Evolutionary conservation across 2,329 filamentous ascomycete genomes (phyloP).

Genomic region (Pseudogymnoascus sp.): DNA sequence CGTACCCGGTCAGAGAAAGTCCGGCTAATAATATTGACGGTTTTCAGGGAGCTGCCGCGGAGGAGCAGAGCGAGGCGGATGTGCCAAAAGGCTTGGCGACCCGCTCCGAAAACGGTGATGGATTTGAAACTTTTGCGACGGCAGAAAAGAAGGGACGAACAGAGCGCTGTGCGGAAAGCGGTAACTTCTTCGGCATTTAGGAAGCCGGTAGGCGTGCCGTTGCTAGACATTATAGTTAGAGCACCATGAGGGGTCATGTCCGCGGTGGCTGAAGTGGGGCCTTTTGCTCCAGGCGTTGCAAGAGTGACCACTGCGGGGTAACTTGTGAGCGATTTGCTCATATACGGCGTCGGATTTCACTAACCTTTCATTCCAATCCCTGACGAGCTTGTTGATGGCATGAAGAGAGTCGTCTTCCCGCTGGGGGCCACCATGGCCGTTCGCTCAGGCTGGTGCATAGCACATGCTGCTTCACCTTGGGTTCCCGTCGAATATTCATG

Average conservation of each 20-base stretch:
- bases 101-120: conserved; percentile 77
- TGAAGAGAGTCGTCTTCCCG: conserved; percentile 59
- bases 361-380: conserved; percentile 62
- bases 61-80: conserved; percentile 74
- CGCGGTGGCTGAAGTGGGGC: conserved; percentile 31
- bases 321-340: conserved; percentile 7
- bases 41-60: conserved; percentile 60
- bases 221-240: conserved; percentile 57
- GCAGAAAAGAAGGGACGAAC: conserved; percentile 56
- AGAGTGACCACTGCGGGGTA: conserved; percentile 52
- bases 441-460: conserved; percentile 48
- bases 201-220: conserved; percentile 57
- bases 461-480: conserved; percentile 28
- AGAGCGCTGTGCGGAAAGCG: conserved; percentile 71
- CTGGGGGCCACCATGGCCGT: conserved; percentile 41
- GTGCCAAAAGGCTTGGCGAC: conserved; percentile 92
- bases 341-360: conserved; percentile 7
- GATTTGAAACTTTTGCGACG: conserved; percentile 64
- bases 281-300: conserved; percentile 32
- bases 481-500: conserved; percentile 54
- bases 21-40: conserved; percentile 77
- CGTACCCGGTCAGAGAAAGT: conserved; percentile 53
- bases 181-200: conserved; percentile 68
- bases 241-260: conserved; percentile 49
- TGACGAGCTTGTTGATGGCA: conserved; percentile 58